Percentiles rank a stretch among this genome's conserved stretches.
Evolutionary conservation across 176 grass and related monocot genomes (phyloP).

Genomic region (Melocanna baccifera): DNA sequence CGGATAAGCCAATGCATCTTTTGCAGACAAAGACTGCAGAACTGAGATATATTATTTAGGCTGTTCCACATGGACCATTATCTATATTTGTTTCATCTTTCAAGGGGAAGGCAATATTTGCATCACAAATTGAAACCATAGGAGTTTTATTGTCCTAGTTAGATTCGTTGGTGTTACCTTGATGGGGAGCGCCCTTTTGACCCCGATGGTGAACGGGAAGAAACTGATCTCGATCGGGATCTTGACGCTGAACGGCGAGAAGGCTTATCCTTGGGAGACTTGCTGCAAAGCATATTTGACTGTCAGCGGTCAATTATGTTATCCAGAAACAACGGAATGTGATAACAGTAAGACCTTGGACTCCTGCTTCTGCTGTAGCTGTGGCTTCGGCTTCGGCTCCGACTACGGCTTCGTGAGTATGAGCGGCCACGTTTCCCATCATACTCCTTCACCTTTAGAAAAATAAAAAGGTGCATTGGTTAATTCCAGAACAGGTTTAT

Average conservation of each 20-base stretch:
- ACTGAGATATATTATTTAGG: background rate
- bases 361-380: constrained; percentile 48
- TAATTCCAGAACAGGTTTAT: background rate
- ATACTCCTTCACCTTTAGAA: constrained; percentile 67
- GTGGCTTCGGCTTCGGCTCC: constrained; percentile 36
- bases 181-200: constrained; percentile 40
- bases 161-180: constrained; percentile 30
- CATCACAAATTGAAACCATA: background rate
- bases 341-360: constrained; percentile 33
- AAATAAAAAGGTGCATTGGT: background rate
- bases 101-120: background rate
- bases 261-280: constrained; percentile 39
- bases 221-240: constrained; percentile 45
- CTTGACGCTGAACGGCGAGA: constrained; percentile 38
- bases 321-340: background rate
- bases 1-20: background rate
- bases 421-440: constrained; percentile 34
- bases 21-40: background rate
- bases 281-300: constrained; percentile 32
- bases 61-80: background rate
- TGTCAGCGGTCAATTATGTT: background rate
- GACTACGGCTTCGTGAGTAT: constrained; percentile 29
- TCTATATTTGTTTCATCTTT: background rate
- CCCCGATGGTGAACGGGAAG: constrained; percentile 35
- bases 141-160: background rate